phyloP scores from a whole-genome alignment of 1,139 yeast genomes.

The Geotrichum reessii region DNA sequence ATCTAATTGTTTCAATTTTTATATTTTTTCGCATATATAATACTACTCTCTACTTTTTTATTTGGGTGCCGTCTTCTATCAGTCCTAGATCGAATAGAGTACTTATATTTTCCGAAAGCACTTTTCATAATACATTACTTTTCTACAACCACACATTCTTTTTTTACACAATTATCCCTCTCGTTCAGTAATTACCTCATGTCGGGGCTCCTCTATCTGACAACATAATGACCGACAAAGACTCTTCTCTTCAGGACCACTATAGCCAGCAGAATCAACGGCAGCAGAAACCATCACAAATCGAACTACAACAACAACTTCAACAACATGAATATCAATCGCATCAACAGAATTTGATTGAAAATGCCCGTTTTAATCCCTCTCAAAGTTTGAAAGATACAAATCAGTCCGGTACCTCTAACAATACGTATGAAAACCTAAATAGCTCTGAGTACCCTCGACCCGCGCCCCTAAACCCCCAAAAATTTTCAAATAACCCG shows the following conservation, averaged over 20 bases:
- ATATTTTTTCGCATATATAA: neutral
- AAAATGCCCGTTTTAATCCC: neutral
- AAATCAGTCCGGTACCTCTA: neutral
- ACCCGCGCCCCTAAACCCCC: conserved; percentile 4
- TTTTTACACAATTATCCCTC: neutral
- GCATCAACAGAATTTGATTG: neutral
- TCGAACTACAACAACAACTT: neutral
- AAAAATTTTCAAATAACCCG: neutral
- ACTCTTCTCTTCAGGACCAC: conserved; percentile 1
- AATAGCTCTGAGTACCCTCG: neutral
- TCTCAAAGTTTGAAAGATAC: neutral
- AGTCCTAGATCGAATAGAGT: neutral
- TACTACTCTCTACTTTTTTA: neutral
- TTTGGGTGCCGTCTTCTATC: neutral
- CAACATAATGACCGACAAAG: conserved; percentile 1
- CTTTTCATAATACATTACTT: no score
- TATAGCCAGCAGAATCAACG: neutral
- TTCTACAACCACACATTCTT: neutral
- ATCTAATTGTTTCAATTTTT: neutral
- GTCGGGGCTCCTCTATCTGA: neutral
- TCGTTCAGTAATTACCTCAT: neutral
- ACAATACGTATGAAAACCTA: conserved; percentile 6
- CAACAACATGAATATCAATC: neutral
- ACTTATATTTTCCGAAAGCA: no score
- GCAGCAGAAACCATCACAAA: no score